Evolutionary conservation across 2,329 filamentous ascomycete genomes (phyloP), one percentile per base, ranked within the genome.

Genomic region (Aspergillus pseudoviridinutans): DNA sequence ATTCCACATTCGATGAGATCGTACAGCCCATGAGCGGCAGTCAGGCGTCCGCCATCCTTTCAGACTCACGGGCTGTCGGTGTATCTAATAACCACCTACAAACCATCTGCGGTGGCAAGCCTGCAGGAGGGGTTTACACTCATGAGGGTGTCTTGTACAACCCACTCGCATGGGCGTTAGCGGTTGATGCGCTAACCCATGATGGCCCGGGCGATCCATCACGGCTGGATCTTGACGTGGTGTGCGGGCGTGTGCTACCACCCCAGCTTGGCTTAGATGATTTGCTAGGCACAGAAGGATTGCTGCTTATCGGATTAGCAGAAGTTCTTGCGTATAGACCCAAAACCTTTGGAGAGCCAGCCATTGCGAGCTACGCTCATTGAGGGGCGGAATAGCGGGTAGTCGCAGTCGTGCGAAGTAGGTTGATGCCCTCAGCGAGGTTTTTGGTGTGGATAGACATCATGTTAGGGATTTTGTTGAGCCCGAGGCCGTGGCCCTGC

Each of bases 81-180:
- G 80, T 80, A 35, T 76, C 78, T 0, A 84, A 84, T 64, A 78
- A 76, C 47, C 77, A 83, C 54, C 67, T 83, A 0, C 80, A 84
- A 57, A 55, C 60, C 49, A 64, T 77, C 1, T 83, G 80, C 62
- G 60, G 68, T 0, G 69, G 66, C 6, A 49, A 59, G 44, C 58
- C 59, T 0, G 80, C 76, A 0, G 80, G 79, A 2, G 65, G 68
- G 0, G 68, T 82, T 50, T 82, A 81, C 64, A 78, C 75, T 0
- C 82, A 84, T 59, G 80, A 82, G 57, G 77, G 77, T 3, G 71
- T 80, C 35, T 69, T 84, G 46, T 81, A 78, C 61, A 80, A 83
- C 58, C 76, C 79, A 0, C 67, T 84, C 25, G 50, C 66, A 10
- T 72, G 64, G 65, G 66, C 64, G 1, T 64, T 84, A 47, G 68